Base-by-base conservation (phyloP, 176 grass and related monocot genomes). In the Themeda triandra region DNA sequence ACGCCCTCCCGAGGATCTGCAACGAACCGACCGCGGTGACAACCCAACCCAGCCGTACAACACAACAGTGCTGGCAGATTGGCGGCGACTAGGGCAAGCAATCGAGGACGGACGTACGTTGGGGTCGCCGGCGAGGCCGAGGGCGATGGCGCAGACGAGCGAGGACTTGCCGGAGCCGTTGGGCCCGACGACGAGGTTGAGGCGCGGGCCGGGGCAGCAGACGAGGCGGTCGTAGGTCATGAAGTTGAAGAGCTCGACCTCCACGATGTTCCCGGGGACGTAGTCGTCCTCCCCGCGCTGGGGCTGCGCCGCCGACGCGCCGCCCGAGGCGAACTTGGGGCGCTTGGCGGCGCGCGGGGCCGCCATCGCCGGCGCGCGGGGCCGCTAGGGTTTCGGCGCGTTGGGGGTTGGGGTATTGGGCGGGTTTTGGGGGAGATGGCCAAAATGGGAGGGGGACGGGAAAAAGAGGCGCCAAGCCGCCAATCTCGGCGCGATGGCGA, bases 151-250 rank as follows among this genome's bases (percentile, higher is more conserved):
- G 42, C 93, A 95, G 10, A 96, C 96, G 33, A 99, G 65, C 6
- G 96, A 99, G 66, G 91, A 96, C 91, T 99, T 99, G 17, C 93
- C 93, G 48, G 93, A 99, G 35, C 96, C 96, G 45, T 99, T 99
- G 80, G 91, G 91, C 0, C 91, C 93, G 56, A 96, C 88, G 35
- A 99, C 96, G 67, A 99, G 85, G 82, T 96, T 96, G 64, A 99
- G 96, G 78, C 93, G 91, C 23, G 96, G 78, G 21, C 89, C 96
- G 12, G 93, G 93, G 72, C 87, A 73, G 89, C 96, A 98, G 17
- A 72, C 73, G 56, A 98, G 85, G 73, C 71, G 91, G 60, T 94
- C 93, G 70, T 96, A 96, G 39, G 96, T 99, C 96, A 99, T 96
- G 81, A 99, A 94, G 64, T 92, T 99, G 80, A 84, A 66, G 35